Evolutionary conservation across 257 asterid genomes (phyloP).

Genomic region (Asclepias syriaca): DNA sequence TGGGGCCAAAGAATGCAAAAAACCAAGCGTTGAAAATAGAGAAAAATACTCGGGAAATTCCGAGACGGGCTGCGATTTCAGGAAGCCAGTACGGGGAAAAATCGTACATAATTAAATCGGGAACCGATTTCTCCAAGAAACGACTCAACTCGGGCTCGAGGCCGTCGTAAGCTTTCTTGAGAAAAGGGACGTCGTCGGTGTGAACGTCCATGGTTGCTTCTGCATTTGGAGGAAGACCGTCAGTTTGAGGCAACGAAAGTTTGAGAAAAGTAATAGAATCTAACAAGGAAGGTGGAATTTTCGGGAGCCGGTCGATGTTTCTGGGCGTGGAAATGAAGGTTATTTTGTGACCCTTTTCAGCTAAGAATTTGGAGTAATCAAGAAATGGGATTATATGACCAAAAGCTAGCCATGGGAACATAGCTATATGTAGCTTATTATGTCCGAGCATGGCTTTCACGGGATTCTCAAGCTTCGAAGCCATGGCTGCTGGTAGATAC

Average conservation of each 20-base stretch:
- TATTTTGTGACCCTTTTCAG: constrained; percentile 31
- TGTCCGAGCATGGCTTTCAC: not conserved
- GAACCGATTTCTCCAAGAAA: not conserved
- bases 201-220: constrained; percentile 32
- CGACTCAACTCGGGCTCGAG: constrained; percentile 10
- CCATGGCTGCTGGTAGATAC: not conserved
- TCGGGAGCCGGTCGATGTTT: constrained; percentile 1
- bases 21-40: constrained; percentile 8
- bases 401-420: constrained; percentile 37
- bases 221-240: constrained; percentile 25
- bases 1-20: not conserved
- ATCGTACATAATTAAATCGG: constrained; percentile 28
- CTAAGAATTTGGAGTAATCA: constrained; percentile 34
- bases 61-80: constrained; percentile 9
- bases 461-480: not conserved
- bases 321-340: constrained; percentile 25
- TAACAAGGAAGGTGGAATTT: no score
- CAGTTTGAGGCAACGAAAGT: not conserved
- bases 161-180: constrained; percentile 32
- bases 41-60: constrained; percentile 18
- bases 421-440: constrained; percentile 22
- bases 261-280: no score
- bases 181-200: constrained; percentile 9
- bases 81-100: constrained; percentile 23
- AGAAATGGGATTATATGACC: constrained; percentile 34